Percentiles rank a stretch among this genome's conserved stretches.
Conservation (phyloP, 2,329 filamentous ascomycete genomes). For the Colletotrichum incanum region DNA sequence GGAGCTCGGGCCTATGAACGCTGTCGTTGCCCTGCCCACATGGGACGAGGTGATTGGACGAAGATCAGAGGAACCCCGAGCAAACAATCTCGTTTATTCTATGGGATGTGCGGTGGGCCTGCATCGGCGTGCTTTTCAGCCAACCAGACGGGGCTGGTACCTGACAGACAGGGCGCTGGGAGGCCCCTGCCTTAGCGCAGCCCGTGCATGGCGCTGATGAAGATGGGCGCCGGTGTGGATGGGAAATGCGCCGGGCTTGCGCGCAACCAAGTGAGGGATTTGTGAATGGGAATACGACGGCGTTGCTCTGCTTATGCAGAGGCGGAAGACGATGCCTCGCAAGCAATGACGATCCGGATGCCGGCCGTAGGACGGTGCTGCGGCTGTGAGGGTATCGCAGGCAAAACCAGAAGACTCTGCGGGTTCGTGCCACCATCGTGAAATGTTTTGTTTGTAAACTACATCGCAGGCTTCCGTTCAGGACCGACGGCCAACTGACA, state of each 20-base stretch:
- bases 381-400: not conserved
- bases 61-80: conserved; percentile 26
- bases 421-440: conserved; percentile 16
- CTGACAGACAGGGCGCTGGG: conserved; percentile 30
- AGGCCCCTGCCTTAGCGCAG: conserved; percentile 31
- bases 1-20: conserved; percentile 30
- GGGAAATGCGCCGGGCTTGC: conserved; percentile 15
- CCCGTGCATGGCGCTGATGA: conserved; percentile 37
- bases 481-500: not conserved
- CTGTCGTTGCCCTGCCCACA: not conserved
- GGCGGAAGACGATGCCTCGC: not conserved
- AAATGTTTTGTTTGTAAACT: conserved; percentile 29
- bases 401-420: not conserved
- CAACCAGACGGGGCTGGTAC: conserved; percentile 32
- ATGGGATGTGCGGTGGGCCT: conserved; percentile 13
- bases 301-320: not conserved
- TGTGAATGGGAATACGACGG: not conserved
- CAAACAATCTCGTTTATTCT: conserved; percentile 42
- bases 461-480: not conserved
- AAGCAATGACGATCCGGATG: not conserved
- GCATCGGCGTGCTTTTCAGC: not conserved
- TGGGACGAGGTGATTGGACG: conserved; percentile 24
- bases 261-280: conserved; percentile 21
- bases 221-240: conserved; percentile 43
- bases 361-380: not conserved